phyloP scores from a whole-genome alignment of 345 rosid species.

The Aquilaria yunnanensis region DNA sequence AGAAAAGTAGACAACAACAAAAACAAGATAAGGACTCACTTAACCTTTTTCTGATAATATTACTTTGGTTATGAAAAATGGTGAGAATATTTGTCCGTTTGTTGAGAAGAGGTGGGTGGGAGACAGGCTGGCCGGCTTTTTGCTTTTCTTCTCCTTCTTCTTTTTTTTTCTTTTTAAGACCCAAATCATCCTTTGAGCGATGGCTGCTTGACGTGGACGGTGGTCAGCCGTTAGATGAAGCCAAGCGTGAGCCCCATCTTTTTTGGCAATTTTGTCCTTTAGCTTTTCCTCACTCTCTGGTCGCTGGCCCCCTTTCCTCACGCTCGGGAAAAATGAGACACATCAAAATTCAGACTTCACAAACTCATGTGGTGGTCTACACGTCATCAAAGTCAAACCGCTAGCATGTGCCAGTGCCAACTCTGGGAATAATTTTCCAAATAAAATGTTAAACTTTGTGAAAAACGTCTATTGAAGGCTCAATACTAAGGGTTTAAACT shows the following conservation, averaged over 20 bases:
- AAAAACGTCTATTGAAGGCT: no score
- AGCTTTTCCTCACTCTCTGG: neutral
- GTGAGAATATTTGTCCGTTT: constrained; percentile 12
- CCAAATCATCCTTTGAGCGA: neutral
- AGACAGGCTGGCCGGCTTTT: constrained; percentile 30
- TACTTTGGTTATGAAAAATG: neutral
- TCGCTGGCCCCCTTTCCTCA: neutral
- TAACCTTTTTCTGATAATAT: no score
- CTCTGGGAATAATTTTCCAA: no score
- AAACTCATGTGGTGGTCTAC: no score
- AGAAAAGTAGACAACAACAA: no score
- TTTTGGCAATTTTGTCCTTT: no score
- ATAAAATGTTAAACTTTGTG: no score
- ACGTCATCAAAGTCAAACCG: no score
- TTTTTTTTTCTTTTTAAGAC: neutral
- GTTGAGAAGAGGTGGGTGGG: constrained; percentile 11
- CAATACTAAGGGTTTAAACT: no score
- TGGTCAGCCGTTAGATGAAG: constrained; percentile 2
- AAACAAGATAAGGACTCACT: no score
- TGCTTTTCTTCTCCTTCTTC: neutral
- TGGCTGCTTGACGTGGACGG: constrained; percentile 9
- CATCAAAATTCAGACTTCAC: no score
- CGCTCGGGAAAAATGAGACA: neutral
- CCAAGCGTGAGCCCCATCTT: neutral
- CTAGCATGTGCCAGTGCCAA: no score